These are phyloP conservation scores for Tremella mesenterica DNA, from an alignment of 768 basidiomycete species.

Conservation along the genomic window DNA sequence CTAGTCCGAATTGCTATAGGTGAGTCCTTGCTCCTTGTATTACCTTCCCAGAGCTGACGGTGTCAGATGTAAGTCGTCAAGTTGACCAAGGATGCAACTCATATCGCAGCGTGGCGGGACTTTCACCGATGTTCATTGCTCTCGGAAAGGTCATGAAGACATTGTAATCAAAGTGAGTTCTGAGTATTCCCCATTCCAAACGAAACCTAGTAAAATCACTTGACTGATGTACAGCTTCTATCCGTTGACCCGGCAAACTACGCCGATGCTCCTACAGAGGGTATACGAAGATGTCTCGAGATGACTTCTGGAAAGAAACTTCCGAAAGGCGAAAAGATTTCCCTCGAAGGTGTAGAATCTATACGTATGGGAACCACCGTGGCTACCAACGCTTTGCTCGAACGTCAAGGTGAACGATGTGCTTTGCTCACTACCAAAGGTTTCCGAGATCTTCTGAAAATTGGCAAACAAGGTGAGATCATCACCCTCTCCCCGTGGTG, in stretches of 20 bases:
- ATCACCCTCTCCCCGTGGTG: not conserved
- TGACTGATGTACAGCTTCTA: conserved; percentile 52
- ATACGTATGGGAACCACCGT: conserved; percentile 25
- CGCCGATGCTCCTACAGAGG: conserved; percentile 45
- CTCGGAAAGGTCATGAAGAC: not conserved
- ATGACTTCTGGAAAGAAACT: conserved; percentile 61
- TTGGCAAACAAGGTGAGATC: conserved; percentile 70
- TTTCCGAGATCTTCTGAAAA: conserved; percentile 66
- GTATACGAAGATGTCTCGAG: conserved; percentile 64
- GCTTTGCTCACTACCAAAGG: conserved; percentile 71
- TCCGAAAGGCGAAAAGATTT: conserved; percentile 64
- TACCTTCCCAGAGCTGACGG: too few species aligned
- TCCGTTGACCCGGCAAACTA: conserved; percentile 76
- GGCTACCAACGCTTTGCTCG: conserved; percentile 79
- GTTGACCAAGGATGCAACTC: too few species aligned
- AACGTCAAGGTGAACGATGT: conserved; percentile 86
- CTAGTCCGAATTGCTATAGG: too few species aligned
- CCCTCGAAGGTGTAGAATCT: conserved; percentile 49
- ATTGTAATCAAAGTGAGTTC: not conserved
- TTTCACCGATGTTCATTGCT: conserved; percentile 38
- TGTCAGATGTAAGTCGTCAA: too few species aligned
- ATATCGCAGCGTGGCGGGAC: conserved; percentile 40
- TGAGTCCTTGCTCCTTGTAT: too few species aligned
- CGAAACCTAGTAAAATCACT: not conserved
- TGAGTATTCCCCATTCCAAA: conserved; percentile 48